Conservation (phyloP, 257 asterid species). For the Nicotiana tabacum region DNA sequence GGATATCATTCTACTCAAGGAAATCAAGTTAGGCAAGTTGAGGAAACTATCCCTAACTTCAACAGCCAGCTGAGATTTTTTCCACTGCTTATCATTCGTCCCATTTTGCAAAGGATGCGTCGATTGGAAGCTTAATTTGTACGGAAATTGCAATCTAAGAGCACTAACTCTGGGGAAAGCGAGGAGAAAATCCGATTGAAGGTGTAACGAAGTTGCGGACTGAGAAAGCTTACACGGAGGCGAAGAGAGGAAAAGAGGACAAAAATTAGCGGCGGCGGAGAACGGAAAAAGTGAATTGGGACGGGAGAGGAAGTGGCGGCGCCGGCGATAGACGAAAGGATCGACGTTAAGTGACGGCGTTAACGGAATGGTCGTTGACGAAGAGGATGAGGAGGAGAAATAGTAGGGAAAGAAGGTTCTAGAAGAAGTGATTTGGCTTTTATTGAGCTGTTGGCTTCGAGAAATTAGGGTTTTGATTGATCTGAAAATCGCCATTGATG, state of each 20-base stretch:
- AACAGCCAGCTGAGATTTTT: constrained; percentile 22
- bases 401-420: constrained; percentile 46
- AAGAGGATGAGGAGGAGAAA: constrained; percentile 25
- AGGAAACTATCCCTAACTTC: constrained; percentile 41
- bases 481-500: constrained; percentile 67
- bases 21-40: constrained; percentile 75
- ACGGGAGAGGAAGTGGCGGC: constrained; percentile 47
- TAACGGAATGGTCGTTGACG: constrained; percentile 19
- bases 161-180: constrained; percentile 16
- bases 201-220: constrained; percentile 77
- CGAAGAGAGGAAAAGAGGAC: constrained; percentile 67
- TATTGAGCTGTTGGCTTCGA: constrained; percentile 28
- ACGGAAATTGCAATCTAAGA: constrained; percentile 20
- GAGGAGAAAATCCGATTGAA: constrained; percentile 50
- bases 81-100: constrained; percentile 9
- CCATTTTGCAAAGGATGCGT: constrained; percentile 14
- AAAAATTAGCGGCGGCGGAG: not conserved
- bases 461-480: constrained; percentile 58
- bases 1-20: constrained; percentile 70
- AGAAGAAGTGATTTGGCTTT: not conserved
- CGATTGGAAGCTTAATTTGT: constrained; percentile 24
- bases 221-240: constrained; percentile 94
- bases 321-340: constrained; percentile 28
- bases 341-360: constrained; percentile 22
- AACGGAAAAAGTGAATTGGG: constrained; percentile 41